Evolutionary conservation across 441 rosid species (phyloP).

Genomic region (Isatis lusitanica): DNA sequence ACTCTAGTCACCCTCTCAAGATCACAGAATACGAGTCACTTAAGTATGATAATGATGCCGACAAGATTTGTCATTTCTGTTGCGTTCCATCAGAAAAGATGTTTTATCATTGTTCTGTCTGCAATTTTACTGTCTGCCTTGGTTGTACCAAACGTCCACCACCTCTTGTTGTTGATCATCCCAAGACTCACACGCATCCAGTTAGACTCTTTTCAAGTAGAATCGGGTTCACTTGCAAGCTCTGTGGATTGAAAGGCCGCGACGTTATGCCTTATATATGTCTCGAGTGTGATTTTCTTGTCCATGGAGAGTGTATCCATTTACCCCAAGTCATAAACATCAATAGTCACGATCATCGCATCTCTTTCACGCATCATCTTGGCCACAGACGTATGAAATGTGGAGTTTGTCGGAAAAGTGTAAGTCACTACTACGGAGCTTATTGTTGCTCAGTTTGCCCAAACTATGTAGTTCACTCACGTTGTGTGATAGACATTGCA

Average conservation of each 20-base stretch:
- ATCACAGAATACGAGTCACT: background rate
- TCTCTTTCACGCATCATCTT: background rate
- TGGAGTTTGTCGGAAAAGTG: background rate
- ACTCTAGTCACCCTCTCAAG: background rate
- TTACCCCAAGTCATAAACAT: conserved; percentile 14
- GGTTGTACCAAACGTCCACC: conserved; percentile 1
- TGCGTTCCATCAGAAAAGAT: background rate
- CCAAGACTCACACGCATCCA: conserved; percentile 21
- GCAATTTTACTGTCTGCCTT: background rate
- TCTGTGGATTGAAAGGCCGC: conserved; percentile 38
- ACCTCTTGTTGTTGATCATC: background rate
- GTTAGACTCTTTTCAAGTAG: background rate
- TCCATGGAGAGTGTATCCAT: background rate
- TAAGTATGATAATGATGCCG: background rate
- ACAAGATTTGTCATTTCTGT: background rate
- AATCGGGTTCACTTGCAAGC: background rate
- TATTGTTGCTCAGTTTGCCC: background rate
- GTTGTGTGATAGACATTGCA: background rate
- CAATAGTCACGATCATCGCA: conserved; percentile 24
- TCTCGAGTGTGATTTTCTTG: conserved; percentile 1
- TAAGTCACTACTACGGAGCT: background rate
- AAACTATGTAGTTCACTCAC: background rate
- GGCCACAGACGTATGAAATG: background rate
- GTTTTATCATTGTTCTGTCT: background rate
- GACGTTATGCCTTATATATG: conserved; percentile 42